These are phyloP conservation scores for Ormosia emarginata DNA, from an alignment of 306 rosid genomes.

Conservation along the genomic window DNA sequence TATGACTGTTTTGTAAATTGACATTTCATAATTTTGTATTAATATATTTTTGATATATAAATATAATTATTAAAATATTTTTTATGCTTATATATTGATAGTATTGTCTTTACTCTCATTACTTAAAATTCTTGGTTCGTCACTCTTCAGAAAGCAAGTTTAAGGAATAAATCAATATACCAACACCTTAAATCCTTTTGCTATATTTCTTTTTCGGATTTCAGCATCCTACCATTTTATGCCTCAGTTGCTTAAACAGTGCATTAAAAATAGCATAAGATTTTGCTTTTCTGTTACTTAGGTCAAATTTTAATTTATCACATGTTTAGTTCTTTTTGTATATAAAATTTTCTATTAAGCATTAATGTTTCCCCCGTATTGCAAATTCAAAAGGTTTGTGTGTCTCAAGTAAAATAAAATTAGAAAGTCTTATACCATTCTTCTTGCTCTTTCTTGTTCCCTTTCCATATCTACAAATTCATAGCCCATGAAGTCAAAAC, in stretches of 20 bases:
- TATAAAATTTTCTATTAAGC: not conserved
- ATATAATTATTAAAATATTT: too few species aligned
- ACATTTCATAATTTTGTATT: too few species aligned
- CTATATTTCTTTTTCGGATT: not conserved
- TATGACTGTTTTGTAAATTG: too few species aligned
- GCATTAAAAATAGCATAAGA: not conserved
- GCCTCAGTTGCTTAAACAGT: not conserved
- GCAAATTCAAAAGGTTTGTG: not conserved
- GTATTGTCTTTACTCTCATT: too few species aligned
- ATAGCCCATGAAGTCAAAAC: slow-evolving; percentile 25
- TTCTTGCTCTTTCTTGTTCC: not conserved
- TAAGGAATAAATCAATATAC: not conserved
- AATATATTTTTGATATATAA: too few species aligned
- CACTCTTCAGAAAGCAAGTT: not conserved
- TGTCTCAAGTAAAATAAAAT: not conserved
- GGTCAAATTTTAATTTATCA: not conserved
- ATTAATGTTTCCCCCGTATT: not conserved
- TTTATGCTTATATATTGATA: too few species aligned
- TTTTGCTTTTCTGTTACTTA: not conserved
- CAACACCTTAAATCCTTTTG: not conserved
- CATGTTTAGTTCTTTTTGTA: not conserved
- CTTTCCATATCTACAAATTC: not conserved
- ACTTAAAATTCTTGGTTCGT: too few species aligned
- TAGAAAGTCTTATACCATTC: not conserved
- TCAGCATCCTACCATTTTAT: slow-evolving; percentile 1